phyloP scores from a whole-genome alignment of 768 basidiomycete species.

The Panaeolus papilionaceus region DNA sequence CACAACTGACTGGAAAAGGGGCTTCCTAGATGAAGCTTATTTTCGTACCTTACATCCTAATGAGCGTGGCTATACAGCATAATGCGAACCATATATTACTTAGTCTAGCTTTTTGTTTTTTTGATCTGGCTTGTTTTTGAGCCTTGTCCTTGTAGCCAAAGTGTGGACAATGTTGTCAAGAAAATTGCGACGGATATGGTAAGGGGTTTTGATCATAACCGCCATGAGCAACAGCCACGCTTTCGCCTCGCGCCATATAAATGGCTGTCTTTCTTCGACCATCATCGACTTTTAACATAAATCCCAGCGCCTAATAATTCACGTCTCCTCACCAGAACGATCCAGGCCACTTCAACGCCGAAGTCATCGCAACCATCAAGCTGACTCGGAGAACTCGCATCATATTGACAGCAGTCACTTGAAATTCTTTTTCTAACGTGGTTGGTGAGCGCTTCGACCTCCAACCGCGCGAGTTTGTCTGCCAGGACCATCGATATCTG shows the following conservation, averaged over 20 bases:
- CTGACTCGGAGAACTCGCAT: slow-evolving; percentile 6
- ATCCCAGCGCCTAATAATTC: neutral
- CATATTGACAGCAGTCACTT: slow-evolving; percentile 12
- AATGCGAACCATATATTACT: no score
- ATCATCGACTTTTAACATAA: neutral
- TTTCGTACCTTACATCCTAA: no score
- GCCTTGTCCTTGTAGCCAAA: neutral
- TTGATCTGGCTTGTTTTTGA: neutral
- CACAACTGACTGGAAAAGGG: no score
- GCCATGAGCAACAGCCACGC: slow-evolving; percentile 11
- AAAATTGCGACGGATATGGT: slow-evolving; percentile 7
- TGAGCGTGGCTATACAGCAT: no score
- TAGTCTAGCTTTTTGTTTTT: neutral
- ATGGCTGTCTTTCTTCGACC: slow-evolving; percentile 7
- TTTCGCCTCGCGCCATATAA: slow-evolving; percentile 10
- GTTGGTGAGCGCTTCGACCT: neutral
- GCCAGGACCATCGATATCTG: neutral
- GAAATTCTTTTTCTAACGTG: slow-evolving; percentile 9
- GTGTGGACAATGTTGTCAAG: neutral
- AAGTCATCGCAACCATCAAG: slow-evolving; percentile 3
- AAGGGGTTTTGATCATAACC: slow-evolving; percentile 12
- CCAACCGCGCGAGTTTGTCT: neutral
- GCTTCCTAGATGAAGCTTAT: no score
- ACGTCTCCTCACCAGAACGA: neutral
- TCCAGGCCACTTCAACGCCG: neutral